Conservation (phyloP, 2,329 filamentous ascomycete species). For the Calonectria multiphialidica region DNA sequence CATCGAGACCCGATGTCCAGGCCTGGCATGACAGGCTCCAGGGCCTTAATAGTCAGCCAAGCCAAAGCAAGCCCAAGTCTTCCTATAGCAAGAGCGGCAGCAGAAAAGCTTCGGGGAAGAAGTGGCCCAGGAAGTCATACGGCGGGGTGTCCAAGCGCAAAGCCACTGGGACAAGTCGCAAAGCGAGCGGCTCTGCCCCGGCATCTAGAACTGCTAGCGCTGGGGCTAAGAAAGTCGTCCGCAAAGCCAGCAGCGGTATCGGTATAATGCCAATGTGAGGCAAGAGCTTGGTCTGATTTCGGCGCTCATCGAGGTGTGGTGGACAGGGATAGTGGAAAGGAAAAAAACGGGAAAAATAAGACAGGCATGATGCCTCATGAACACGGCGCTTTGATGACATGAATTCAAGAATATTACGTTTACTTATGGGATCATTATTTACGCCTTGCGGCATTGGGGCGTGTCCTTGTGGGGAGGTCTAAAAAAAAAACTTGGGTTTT, state of each 20-base stretch:
- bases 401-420: conserved; percentile 29
- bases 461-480: conserved; percentile 20
- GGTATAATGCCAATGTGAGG: conserved; percentile 53
- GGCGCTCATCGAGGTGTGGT: background rate
- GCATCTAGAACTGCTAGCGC: conserved; percentile 36
- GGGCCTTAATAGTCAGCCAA: conserved; percentile 42
- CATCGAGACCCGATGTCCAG: conserved; percentile 45
- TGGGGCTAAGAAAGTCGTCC: conserved; percentile 42
- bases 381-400: conserved; percentile 34
- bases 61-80: conserved; percentile 41
- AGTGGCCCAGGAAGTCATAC: conserved; percentile 44
- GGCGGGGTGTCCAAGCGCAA: conserved; percentile 48
- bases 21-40: conserved; percentile 50
- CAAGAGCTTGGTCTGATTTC: background rate
- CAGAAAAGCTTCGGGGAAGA: conserved; percentile 46
- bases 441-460: conserved; percentile 8
- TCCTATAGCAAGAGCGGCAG: conserved; percentile 44
- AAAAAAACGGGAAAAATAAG: conserved; percentile 6
- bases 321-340: conserved; percentile 1
- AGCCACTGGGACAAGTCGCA: conserved; percentile 43
- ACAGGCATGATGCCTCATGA: conserved; percentile 13
- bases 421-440: conserved; percentile 20
- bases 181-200: conserved; percentile 46
- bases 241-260: conserved; percentile 51
- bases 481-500: conserved; percentile 9